phyloP scores from a whole-genome alignment of 2,329 filamentous ascomycete genomes.

The Plectosphaerella cucumerina region DNA sequence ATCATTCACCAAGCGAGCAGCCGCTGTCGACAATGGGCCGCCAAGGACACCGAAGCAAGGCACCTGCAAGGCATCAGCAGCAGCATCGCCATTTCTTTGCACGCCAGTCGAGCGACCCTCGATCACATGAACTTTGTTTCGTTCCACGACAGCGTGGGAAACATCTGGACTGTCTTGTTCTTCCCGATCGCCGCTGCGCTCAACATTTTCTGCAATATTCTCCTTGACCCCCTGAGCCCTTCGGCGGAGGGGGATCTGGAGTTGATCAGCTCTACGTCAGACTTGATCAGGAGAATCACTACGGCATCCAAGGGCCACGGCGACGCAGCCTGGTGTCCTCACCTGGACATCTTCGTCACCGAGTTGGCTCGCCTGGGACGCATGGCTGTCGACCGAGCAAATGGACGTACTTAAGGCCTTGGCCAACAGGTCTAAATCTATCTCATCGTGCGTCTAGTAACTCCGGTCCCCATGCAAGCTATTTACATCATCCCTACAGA shows the following conservation, averaged over 20 bases:
- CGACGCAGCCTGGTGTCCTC: not conserved
- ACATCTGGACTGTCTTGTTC: constrained; percentile 33
- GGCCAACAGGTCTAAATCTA: too few relatives aligned
- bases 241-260: constrained; percentile 40
- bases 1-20: constrained; percentile 52
- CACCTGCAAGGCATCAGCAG: constrained; percentile 42
- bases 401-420: too few relatives aligned
- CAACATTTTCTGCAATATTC: constrained; percentile 50
- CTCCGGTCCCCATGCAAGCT: too few relatives aligned
- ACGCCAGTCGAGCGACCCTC: constrained; percentile 52
- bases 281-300: not conserved
- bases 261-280: constrained; percentile 16
- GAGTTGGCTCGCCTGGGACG: not conserved
- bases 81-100: constrained; percentile 47
- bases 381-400: not conserved
- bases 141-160: not conserved
- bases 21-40: constrained; percentile 39
- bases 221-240: constrained; percentile 40
- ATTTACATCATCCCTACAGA: too few relatives aligned
- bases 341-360: not conserved
- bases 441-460: too few relatives aligned
- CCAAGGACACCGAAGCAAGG: too few relatives aligned
- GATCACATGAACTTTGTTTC: not conserved
- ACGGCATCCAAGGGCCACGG: not conserved
- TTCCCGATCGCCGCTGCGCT: constrained; percentile 52